phyloP scores from a whole-genome alignment of 2,329 filamentous ascomycete genomes.

The Pseudogymnoascus sp. region DNA sequence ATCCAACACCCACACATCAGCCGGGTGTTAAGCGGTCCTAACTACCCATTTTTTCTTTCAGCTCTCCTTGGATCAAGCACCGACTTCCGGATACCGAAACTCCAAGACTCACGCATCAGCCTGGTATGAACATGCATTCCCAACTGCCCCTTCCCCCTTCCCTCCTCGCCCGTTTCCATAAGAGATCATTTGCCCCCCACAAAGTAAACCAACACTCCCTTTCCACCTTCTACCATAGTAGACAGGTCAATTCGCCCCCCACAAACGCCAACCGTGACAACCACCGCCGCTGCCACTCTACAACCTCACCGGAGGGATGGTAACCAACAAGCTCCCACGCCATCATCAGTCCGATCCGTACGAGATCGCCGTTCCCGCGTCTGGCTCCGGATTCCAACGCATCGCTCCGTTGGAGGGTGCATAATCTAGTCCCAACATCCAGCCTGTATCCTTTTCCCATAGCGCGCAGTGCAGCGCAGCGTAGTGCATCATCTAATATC shows the following conservation, averaged over 20 bases:
- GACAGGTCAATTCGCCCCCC: neutral
- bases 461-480: neutral
- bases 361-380: neutral
- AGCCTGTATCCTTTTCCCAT: no score
- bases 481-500: no score
- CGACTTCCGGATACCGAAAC: no score
- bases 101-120: neutral
- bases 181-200: no score
- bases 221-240: neutral
- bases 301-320: neutral
- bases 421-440: no score
- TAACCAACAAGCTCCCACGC: neutral
- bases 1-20: neutral
- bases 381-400: neutral
- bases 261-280: neutral
- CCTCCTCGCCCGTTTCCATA: no score
- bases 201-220: no score
- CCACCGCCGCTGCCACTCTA: neutral
- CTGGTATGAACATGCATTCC: neutral
- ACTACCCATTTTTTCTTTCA: neutral
- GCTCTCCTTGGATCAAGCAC: no score
- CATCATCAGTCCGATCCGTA: neutral
- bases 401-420: neutral
- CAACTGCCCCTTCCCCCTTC: neutral
- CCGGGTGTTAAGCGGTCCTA: neutral